Conservation (phyloP, 306 rosid species). For the Fragaria vesca region DNA sequence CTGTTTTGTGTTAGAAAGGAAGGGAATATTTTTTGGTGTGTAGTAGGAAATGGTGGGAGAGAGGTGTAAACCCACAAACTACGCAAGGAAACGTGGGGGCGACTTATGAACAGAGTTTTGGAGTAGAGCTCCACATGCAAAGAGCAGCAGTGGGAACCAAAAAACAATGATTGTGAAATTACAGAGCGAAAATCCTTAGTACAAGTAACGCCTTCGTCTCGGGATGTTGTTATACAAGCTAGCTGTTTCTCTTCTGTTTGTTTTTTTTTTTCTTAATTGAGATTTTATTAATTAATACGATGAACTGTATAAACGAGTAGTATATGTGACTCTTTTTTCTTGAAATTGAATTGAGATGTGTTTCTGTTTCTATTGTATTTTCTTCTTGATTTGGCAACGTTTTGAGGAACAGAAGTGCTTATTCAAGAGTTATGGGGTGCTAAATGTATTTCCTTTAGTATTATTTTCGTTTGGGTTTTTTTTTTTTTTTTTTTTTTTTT, state of each 20-base stretch:
- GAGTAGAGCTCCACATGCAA: conserved; percentile 34
- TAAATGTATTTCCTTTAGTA: too few species aligned
- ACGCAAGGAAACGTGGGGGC: conserved; percentile 66
- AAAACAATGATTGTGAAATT: conserved; percentile 5
- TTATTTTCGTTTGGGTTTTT: too few species aligned
- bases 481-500: too few species aligned
- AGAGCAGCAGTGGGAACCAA: neutral
- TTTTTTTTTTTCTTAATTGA: neutral
- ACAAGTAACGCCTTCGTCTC: neutral
- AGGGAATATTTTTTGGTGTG: neutral
- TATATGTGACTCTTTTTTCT: neutral
- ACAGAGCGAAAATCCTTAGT: neutral
- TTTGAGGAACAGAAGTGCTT: neutral
- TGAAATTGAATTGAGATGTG: neutral
- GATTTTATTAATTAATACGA: neutral
- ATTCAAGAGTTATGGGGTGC: too few species aligned
- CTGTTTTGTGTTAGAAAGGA: conserved; percentile 13
- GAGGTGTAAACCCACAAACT: conserved; percentile 24
- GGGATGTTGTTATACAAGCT: neutral
- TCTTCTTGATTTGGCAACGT: neutral
- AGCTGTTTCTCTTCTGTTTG: neutral
- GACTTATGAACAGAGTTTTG: conserved; percentile 39
- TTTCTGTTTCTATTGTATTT: too few species aligned
- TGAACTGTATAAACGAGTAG: neutral
- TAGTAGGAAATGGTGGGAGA: conserved; percentile 36